Base-by-base conservation (phyloP, 306 rosid genomes). In the Casuarina cunninghamiana region DNA sequence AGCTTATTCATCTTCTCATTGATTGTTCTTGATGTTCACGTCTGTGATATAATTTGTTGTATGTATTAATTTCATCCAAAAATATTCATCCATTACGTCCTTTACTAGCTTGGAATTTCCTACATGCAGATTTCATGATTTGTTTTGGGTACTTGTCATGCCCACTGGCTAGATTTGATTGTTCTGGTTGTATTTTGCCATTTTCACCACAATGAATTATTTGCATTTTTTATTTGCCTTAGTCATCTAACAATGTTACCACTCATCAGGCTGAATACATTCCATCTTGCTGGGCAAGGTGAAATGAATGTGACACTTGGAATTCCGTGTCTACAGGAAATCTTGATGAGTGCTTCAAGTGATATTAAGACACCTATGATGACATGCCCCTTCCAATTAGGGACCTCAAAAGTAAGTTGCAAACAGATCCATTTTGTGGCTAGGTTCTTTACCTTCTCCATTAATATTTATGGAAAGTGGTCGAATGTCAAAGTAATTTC, bases 231-330 rank as follows among this genome's bases (percentile, higher is more conserved):
- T 17, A n/a, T 79, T 16, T 44, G 58, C 62, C 38, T 21, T 9
- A 53, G n/a, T 55, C 17, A n/a, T 53, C 35, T 63, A 11, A 43
- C 4, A 43, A 5, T 71, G 41, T 35, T 77, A 6, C 32, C 39
- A 72, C 67, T 41, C 81, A 66, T 65, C 91, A 92, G 98, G 83
- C 82, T 92, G 84, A 95, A 95, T 84, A 95, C 98, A 35, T 95
- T 95, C 78, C 97, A 92, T 75, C 93, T 91, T 83, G 98, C 96
- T 62, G 97, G 97, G 75, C 90, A 97, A 78, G 97, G 97, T 86
- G 97, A 95, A 89, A 91, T 89, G 97, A 95, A 95, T 53, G 98
- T 92, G 83, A 95, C 98, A 2, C 98, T 95, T 70, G 98, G 98
- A 79, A 95, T 95, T 82, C 97, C 98, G 12, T 92, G 96, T 38